Evolutionary conservation across 192 early-diverging fungal genomes (phyloP).

Genomic region (Podila horticola): DNA sequence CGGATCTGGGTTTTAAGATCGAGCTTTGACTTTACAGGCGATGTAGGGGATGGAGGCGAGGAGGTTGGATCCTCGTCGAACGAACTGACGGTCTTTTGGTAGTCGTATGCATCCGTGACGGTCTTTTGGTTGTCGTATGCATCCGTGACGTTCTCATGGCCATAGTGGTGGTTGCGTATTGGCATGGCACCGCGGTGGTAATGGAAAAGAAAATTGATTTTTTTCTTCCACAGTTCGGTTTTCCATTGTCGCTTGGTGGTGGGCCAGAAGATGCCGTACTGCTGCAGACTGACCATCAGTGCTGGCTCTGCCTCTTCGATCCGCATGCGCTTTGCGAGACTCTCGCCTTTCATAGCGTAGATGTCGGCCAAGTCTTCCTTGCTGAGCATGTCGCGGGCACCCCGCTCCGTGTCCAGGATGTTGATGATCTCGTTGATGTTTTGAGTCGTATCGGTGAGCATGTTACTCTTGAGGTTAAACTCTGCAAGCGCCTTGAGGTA

Average conservation of each 20-base stretch:
- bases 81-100: background rate
- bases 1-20: constrained; percentile 13
- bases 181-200: constrained; percentile 10
- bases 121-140: background rate
- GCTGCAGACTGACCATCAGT: constrained; percentile 14
- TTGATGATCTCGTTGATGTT: constrained; percentile 51
- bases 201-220: constrained; percentile 21
- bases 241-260: constrained; percentile 27
- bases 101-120: background rate
- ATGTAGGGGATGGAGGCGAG: background rate
- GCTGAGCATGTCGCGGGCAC: constrained; percentile 28
- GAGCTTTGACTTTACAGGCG: background rate
- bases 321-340: constrained; percentile 54
- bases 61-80: background rate
- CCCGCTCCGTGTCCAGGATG: constrained; percentile 50
- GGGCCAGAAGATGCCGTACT: constrained; percentile 31
- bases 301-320: constrained; percentile 50
- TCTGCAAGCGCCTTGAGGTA: constrained; percentile 56
- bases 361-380: constrained; percentile 52
- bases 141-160: background rate
- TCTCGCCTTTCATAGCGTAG: constrained; percentile 54
- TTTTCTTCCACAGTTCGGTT: constrained; percentile 14
- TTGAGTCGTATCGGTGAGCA: constrained; percentile 52
- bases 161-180: background rate
- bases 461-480: constrained; percentile 55